Base-by-base conservation (phyloP, 768 basidiomycete species). In the Dioszegia crocea region DNA sequence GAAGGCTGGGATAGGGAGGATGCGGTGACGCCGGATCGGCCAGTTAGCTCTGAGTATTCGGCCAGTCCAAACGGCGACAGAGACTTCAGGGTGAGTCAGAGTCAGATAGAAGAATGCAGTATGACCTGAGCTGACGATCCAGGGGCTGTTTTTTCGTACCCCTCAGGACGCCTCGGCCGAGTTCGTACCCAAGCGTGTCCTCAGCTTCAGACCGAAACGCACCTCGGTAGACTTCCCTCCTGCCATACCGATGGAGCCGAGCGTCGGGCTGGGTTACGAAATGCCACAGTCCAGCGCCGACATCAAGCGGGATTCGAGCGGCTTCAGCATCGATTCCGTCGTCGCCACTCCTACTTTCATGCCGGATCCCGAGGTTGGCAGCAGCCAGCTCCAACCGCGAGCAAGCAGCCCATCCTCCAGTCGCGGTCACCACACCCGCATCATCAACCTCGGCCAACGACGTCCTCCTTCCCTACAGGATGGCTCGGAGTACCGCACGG, bases 111-210 rank as follows among this genome's bases (percentile, higher is more conserved):
- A n/a, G n/a, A n/a, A n/a, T n/a, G n/a, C n/a, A n/a, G n/a, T n/a
- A n/a, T 21, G 21, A 9, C 2, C 33, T n/a, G 6, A 5, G 54
- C 54, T 50, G 50, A 50, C 50, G 8, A 27, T 16, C 49, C 6
- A 71, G 70, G 67, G 65, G 12, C 43, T 73, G n/a, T 73, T 73
- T 63, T 73, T 68, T 56, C 64, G 68, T 4, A 70, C 71, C 8
- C 71, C 71, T 3, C 52, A 59, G 31, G 67, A 70, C 44, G 41
- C 44, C 19, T 45, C 50, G 17, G 51, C 50, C 17, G 55, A 59
- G 9, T 65, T 64, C 51, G 49, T 58, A 29, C 40, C 55, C 10
- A 56, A 44, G 27, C 52, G 52, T 3, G 51, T 41, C 3, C 51
- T 27, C 16, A 10, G 31, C 6, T 47, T 39, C 43, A 44, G 17